Percentiles rank a stretch among this genome's conserved stretches.
phyloP scores from a whole-genome alignment of 129 eudicot species.

The Chrysanthemum seticuspe region DNA sequence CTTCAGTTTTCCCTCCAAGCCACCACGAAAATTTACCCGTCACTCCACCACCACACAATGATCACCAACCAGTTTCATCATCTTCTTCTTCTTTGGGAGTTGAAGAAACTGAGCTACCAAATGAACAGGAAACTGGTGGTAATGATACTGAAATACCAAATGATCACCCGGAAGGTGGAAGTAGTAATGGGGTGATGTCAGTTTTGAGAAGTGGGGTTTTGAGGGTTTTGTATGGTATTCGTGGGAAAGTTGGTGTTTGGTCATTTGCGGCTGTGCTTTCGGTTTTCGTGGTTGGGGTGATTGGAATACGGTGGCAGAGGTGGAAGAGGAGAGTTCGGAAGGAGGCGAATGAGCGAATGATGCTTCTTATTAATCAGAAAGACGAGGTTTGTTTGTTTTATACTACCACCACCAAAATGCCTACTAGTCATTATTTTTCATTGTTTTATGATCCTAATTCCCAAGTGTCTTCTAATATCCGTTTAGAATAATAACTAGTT shows the following conservation, averaged over 20 bases:
- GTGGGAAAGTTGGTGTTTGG: slow-evolving; percentile 7
- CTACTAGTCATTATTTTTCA: neutral
- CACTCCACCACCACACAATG: neutral
- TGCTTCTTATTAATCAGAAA: slow-evolving; percentile 2
- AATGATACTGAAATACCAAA: too few species aligned
- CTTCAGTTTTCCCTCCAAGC: neutral
- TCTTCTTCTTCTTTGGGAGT: slow-evolving; percentile 3
- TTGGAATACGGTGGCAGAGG: neutral
- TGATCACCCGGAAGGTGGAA: too few species aligned
- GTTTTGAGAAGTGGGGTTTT: neutral
- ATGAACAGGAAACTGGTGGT: neutral
- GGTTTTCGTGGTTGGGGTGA: neutral
- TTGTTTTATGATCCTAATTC: neutral
- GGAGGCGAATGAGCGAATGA: neutral
- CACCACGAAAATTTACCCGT: slow-evolving; percentile 4
- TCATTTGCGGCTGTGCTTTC: neutral
- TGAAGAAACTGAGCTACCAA: neutral
- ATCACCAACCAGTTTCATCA: neutral
- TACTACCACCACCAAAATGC: neutral
- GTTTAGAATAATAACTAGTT: neutral
- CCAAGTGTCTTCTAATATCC: neutral
- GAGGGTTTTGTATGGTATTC: neutral
- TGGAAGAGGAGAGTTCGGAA: neutral
- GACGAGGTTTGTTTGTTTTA: neutral
- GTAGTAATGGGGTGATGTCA: too few species aligned